Conservation (phyloP, 2,329 filamentous ascomycete genomes). For the Tolypocladium tropicale region DNA sequence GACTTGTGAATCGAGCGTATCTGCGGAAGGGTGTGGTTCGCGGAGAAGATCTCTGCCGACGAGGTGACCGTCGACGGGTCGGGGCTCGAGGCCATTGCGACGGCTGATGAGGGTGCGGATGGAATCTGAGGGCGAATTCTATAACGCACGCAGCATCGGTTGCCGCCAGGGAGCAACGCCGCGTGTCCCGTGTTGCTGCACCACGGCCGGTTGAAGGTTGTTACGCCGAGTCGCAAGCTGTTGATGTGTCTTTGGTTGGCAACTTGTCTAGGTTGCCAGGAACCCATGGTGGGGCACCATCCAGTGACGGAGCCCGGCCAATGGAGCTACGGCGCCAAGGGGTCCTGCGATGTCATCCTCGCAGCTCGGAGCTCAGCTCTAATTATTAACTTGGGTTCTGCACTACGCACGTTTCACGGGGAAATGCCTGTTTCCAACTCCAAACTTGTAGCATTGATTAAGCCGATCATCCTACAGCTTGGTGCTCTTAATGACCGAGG, state of each 20-base stretch:
- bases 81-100: constrained; percentile 26
- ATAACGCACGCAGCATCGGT: constrained; percentile 1
- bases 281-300: not conserved
- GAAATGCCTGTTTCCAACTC: not conserved
- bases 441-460: not conserved
- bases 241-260: not conserved
- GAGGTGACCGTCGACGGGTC: constrained; percentile 38
- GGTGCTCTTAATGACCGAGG: constrained; percentile 81
- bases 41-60: constrained; percentile 44
- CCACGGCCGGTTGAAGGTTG: not conserved
- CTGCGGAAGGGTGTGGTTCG: constrained; percentile 48
- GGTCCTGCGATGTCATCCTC: no score
- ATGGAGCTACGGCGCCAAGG: no score
- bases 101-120: constrained; percentile 1
- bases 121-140: not conserved
- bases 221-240: not conserved
- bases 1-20: constrained; percentile 52
- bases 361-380: no score
- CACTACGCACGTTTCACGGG: not conserved
- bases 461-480: constrained; percentile 54
- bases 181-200: not conserved
- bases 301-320: not conserved
- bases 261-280: not conserved
- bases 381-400: not conserved
- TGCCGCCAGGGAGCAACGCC: not conserved